Percentiles rank a stretch among this genome's conserved stretches.
phyloP scores from a whole-genome alignment of 2,329 filamentous ascomycete genomes.

The Zasmidium angulare region DNA sequence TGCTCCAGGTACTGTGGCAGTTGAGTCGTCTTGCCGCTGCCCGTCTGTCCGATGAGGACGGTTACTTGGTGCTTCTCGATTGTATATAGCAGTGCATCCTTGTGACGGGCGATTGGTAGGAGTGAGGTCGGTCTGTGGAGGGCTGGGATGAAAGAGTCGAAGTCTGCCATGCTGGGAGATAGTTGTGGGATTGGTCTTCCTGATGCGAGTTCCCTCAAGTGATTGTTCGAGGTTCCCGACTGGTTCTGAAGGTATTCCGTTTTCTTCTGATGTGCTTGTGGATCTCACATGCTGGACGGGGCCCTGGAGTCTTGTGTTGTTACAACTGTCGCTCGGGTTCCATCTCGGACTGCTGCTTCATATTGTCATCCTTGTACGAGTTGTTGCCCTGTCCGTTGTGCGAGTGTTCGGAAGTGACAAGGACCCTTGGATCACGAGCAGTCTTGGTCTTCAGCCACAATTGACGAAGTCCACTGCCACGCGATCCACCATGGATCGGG shows the following conservation, averaged over 20 bases:
- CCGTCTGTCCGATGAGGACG: constrained; percentile 89
- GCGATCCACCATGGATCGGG: neutral
- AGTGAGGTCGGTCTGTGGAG: constrained; percentile 82
- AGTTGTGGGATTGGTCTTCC: neutral
- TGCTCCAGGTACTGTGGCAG: constrained; percentile 87
- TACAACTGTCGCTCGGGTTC: too few relatives aligned
- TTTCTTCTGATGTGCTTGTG: neutral
- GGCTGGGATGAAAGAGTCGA: constrained; percentile 65
- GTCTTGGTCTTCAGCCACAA: too few relatives aligned
- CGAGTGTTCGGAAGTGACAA: too few relatives aligned
- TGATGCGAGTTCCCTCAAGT: neutral
- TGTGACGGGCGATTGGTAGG: constrained; percentile 83
- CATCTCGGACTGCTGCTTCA: too few relatives aligned
- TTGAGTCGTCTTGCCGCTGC: constrained; percentile 93
- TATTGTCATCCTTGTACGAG: too few relatives aligned
- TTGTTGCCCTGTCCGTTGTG: too few relatives aligned
- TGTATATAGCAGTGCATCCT: constrained; percentile 76
- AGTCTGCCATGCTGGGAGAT: constrained; percentile 32
- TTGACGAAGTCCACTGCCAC: neutral
- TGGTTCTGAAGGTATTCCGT: neutral
- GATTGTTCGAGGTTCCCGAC: neutral
- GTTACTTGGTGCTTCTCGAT: constrained; percentile 82
- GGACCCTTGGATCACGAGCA: too few relatives aligned
- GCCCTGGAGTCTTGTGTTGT: too few relatives aligned
- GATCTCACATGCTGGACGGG: too few relatives aligned